Conservation (phyloP, 164 flowering plant species). For the Vitis amurensis region DNA sequence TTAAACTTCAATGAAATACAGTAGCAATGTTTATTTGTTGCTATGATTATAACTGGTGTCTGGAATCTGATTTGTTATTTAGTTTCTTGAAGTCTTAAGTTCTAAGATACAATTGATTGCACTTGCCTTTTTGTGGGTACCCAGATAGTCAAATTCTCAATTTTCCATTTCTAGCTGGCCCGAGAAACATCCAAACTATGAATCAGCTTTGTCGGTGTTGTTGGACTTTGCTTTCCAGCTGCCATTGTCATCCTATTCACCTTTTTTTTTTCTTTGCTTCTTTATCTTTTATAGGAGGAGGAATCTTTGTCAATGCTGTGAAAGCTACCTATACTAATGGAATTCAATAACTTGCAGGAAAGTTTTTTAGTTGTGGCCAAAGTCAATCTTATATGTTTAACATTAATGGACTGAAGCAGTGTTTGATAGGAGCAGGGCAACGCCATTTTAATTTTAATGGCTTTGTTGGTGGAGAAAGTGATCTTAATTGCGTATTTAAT, state of each 20-base stretch:
- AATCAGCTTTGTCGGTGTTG: constrained; percentile 14
- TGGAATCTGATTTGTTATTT: no score
- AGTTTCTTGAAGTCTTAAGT: not conserved
- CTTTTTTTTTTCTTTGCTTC: not conserved
- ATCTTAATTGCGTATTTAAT: not conserved
- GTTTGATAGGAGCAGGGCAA: no score
- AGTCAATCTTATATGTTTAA: not conserved
- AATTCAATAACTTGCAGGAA: not conserved
- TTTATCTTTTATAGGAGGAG: not conserved
- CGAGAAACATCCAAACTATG: constrained; percentile 8
- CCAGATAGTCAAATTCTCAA: not conserved
- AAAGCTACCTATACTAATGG: not conserved
- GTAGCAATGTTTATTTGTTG: no score
- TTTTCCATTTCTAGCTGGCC: constrained; percentile 6
- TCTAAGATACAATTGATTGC: not conserved
- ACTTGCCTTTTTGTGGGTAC: not conserved
- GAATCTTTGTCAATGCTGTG: constrained; percentile 18
- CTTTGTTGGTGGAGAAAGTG: not conserved
- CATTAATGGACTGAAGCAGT: no score
- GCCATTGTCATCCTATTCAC: not conserved
- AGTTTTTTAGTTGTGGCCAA: not conserved
- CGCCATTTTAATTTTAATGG: no score
- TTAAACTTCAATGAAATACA: no score
- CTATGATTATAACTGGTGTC: no score
- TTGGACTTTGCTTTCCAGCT: constrained; percentile 4